These are phyloP conservation scores for Aspergillus indologenus DNA, from an alignment of 495 filamentous ascomycete genomes.

Conservation along the genomic window DNA sequence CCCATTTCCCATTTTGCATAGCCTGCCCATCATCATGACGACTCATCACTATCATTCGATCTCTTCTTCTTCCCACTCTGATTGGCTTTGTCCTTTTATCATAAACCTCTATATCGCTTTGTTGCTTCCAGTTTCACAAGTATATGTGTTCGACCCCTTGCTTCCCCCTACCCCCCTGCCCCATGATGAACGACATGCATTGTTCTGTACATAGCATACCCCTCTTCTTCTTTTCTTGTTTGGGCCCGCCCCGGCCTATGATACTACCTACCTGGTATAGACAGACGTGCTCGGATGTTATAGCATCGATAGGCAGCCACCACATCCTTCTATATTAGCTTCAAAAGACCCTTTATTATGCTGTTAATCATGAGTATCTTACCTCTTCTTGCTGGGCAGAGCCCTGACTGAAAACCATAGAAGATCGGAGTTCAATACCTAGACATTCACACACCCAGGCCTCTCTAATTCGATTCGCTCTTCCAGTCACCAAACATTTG, in stretches of 20 bases:
- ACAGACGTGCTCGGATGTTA: not conserved
- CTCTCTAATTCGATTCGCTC: too few species aligned
- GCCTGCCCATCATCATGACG: conserved; percentile 3
- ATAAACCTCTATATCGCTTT: not conserved
- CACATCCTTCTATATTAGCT: not conserved
- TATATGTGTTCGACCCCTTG: not conserved
- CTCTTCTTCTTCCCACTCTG: not conserved
- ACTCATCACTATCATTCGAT: not conserved
- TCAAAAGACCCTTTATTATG: not conserved
- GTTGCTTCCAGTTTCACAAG: not conserved
- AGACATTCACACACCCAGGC: too few species aligned
- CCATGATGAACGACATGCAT: conserved; percentile 14
- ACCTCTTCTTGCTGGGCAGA: not conserved
- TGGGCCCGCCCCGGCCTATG: not conserved
- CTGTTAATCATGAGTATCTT: not conserved
- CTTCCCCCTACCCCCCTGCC: not conserved
- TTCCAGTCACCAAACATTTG: too few species aligned
- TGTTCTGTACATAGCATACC: conserved; percentile 19
- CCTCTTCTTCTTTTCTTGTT: not conserved
- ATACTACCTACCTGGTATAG: not conserved
- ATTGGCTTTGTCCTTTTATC: not conserved
- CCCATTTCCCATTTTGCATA: conserved; percentile 13
- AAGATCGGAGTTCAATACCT: too few species aligned
- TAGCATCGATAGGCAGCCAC: not conserved
- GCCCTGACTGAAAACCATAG: too few species aligned